Evolutionary conservation across 2,329 filamentous ascomycete genomes (phyloP).

Genomic region (Neofusicoccum laricinum): DNA sequence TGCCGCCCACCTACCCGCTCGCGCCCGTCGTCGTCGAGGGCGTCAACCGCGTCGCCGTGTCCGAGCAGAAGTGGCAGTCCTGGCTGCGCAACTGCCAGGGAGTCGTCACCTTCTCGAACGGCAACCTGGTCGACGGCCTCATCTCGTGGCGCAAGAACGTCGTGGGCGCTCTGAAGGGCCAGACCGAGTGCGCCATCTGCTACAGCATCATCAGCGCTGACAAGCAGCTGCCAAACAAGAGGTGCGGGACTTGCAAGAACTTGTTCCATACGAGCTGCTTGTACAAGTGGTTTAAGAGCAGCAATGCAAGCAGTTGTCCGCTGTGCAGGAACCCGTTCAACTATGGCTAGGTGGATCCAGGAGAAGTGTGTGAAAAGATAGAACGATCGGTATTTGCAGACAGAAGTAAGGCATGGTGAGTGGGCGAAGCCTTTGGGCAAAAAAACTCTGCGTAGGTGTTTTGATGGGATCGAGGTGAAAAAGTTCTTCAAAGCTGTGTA

Average conservation of each 20-base stretch:
- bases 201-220: slow-evolving; percentile 91
- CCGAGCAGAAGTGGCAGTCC: slow-evolving; percentile 86
- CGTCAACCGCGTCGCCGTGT: slow-evolving; percentile 79
- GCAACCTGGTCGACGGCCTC: slow-evolving; percentile 82
- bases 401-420: no score
- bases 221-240: slow-evolving; percentile 86
- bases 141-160: slow-evolving; percentile 85
- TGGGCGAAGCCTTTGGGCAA: no score
- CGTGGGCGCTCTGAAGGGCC: slow-evolving; percentile 81
- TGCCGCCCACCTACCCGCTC: slow-evolving; percentile 81
- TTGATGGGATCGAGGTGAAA: no score
- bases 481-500: no score
- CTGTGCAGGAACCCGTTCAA: slow-evolving; percentile 87
- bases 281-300: slow-evolving; percentile 96
- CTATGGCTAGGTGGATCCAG: slow-evolving; percentile 45
- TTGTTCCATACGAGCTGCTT: slow-evolving; percentile 86
- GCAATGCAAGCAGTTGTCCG: slow-evolving; percentile 87
- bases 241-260: slow-evolving; percentile 89
- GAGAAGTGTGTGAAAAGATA: no score
- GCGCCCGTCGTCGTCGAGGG: slow-evolving; percentile 73
- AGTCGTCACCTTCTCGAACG: slow-evolving; percentile 90
- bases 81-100: slow-evolving; percentile 89
- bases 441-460: no score
- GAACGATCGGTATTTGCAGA: no score
- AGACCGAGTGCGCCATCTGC: slow-evolving; percentile 94